Evolutionary conservation across 495 filamentous ascomycete species (phyloP).

Genomic region (Glonium stellatum): DNA sequence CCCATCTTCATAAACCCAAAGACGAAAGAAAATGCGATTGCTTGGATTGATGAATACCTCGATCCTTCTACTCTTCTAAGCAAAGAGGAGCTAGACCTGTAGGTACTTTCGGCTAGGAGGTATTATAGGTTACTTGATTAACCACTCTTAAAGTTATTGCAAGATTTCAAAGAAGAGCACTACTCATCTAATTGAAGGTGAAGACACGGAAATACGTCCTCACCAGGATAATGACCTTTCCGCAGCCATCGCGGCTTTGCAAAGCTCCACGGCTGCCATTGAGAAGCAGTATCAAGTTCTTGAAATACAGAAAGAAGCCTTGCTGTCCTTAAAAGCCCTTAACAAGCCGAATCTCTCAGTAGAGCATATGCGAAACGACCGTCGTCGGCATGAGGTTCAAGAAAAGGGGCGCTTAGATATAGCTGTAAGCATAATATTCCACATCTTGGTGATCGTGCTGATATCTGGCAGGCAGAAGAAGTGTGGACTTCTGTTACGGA

Average conservation of each 20-base stretch:
- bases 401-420: conserved; percentile 32
- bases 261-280: conserved; percentile 34
- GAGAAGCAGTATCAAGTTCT: conserved; percentile 34
- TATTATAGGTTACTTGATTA: not conserved
- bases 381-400: conserved; percentile 25
- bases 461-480: conserved; percentile 23
- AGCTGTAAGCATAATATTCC: conserved; percentile 9
- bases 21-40: conserved; percentile 23
- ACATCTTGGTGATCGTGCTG: not conserved
- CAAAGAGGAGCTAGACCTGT: conserved; percentile 35
- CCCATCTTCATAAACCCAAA: conserved; percentile 29
- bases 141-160: conserved; percentile 12
- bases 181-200: conserved; percentile 9
- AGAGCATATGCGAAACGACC: conserved; percentile 22
- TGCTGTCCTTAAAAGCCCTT: conserved; percentile 27
- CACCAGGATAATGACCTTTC: conserved; percentile 31
- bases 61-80: conserved; percentile 29
- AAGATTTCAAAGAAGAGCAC: conserved; percentile 16
- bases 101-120: conserved; percentile 3
- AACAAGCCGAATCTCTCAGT: conserved; percentile 21
- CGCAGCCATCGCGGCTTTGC: conserved; percentile 30
- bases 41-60: conserved; percentile 35
- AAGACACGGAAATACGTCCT: conserved; percentile 17
- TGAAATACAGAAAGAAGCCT: conserved; percentile 33
- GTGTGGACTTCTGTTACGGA: conserved; percentile 23